A percentile compares a stretch with the other conserved stretches of the same genome.
These are phyloP conservation scores for Blastomyces gilchristii DNA, from an alignment of 2,329 filamentous ascomycete genomes.

Conservation along the genomic window DNA sequence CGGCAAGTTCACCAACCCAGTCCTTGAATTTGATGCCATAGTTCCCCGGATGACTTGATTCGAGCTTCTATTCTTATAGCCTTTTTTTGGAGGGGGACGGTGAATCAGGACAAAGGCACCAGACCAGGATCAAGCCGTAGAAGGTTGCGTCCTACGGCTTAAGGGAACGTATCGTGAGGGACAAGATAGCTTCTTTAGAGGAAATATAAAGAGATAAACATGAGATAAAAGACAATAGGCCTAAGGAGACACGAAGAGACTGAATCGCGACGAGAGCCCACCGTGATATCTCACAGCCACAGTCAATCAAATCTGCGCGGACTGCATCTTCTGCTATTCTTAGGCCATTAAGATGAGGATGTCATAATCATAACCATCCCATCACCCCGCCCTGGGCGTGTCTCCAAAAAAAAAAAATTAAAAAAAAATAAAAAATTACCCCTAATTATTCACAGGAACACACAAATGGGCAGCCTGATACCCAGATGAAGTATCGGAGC, in stretches of 20 bases:
- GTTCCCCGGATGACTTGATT: background rate
- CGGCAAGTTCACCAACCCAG: slow-evolving; percentile 5
- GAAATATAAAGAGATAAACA: background rate
- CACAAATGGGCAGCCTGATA: background rate
- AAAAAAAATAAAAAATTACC: too few species aligned
- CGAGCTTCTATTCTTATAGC: background rate
- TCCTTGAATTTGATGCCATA: background rate
- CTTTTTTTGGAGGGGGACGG: background rate
- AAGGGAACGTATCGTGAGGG: background rate
- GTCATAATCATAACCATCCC: too few species aligned
- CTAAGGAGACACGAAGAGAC: background rate
- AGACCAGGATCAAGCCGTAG: background rate
- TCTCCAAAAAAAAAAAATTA: too few species aligned
- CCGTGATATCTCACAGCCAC: background rate
- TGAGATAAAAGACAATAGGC: too few species aligned
- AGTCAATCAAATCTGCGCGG: background rate
- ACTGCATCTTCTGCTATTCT: background rate
- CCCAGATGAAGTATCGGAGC: background rate
- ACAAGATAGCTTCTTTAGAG: background rate
- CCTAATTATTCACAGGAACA: background rate
- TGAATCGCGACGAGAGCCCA: background rate
- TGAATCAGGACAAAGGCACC: background rate
- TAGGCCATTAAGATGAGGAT: background rate
- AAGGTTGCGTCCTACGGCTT: background rate
- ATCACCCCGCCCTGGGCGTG: too few species aligned